Percentiles rank a stretch among this genome's conserved stretches.
phyloP scores from a whole-genome alignment of 345 rosid genomes.

The Rhizophora mangle region DNA sequence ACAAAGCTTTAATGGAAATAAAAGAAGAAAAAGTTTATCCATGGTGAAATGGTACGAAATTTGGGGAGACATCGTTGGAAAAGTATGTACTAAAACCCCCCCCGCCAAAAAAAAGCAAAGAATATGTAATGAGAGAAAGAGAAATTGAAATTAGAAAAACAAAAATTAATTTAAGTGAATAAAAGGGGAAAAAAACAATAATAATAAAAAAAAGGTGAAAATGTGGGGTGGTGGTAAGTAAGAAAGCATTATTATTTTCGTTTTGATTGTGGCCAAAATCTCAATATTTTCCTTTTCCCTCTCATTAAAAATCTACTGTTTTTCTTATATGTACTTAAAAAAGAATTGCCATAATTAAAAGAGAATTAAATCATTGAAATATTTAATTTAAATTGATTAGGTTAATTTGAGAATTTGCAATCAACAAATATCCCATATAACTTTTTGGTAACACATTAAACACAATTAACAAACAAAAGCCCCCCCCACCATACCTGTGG shows the following conservation, averaged over 20 bases:
- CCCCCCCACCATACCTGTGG: no score
- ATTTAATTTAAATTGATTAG: no score
- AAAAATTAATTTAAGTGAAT: no score
- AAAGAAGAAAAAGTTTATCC: neutral
- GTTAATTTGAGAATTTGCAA: no score
- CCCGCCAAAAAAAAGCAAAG: neutral
- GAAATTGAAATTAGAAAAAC: neutral
- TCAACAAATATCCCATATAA: no score
- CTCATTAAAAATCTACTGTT: neutral
- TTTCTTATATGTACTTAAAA: no score
- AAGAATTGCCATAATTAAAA: no score
- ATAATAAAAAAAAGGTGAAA: neutral
- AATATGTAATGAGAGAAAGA: neutral
- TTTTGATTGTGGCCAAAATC: conserved; percentile 15
- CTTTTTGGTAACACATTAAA: no score
- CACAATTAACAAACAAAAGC: no score
- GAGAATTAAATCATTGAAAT: no score
- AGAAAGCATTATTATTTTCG: conserved; percentile 38
- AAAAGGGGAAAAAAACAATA: no score
- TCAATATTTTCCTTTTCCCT: neutral
- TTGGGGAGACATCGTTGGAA: neutral
- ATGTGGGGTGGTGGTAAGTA: conserved; percentile 26
- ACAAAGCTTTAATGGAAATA: neutral
- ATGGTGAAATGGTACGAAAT: neutral
- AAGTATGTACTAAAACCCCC: conserved; percentile 19